phyloP scores from a whole-genome alignment of 352 stramenopile genomes.

The Blastocystis sp. region DNA sequence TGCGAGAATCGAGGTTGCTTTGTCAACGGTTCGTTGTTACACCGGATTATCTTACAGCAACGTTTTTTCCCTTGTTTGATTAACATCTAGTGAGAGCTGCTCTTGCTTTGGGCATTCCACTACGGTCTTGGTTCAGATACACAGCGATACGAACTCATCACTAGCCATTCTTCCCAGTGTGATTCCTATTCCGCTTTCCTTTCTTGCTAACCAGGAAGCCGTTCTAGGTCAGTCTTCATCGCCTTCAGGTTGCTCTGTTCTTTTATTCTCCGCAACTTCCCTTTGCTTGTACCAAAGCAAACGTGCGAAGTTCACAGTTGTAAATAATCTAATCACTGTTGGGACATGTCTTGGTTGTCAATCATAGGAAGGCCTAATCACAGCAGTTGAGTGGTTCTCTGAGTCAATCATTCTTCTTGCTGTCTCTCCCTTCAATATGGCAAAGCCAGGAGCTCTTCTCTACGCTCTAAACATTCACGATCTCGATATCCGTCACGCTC shows the following conservation, averaged over 20 bases:
- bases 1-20: neutral
- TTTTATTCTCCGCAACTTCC: neutral
- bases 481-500: neutral
- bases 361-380: neutral
- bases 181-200: neutral
- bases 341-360: neutral
- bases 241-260: neutral
- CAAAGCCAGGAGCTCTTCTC: neutral
- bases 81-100: neutral
- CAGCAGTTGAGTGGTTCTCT: neutral
- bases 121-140: neutral
- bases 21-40: neutral
- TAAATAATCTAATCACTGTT: neutral
- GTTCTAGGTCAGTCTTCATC: neutral
- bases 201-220: neutral
- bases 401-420: neutral
- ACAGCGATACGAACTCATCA: neutral
- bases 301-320: neutral
- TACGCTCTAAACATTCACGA: neutral
- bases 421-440: neutral
- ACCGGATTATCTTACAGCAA: neutral
- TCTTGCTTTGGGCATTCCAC: conserved; percentile 10
- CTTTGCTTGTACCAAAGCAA: neutral
- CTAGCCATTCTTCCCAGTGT: neutral
- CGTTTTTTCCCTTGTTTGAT: neutral